phyloP scores from a whole-genome alignment of 495 filamentous ascomycete genomes.

The Xylaria telfairii region DNA sequence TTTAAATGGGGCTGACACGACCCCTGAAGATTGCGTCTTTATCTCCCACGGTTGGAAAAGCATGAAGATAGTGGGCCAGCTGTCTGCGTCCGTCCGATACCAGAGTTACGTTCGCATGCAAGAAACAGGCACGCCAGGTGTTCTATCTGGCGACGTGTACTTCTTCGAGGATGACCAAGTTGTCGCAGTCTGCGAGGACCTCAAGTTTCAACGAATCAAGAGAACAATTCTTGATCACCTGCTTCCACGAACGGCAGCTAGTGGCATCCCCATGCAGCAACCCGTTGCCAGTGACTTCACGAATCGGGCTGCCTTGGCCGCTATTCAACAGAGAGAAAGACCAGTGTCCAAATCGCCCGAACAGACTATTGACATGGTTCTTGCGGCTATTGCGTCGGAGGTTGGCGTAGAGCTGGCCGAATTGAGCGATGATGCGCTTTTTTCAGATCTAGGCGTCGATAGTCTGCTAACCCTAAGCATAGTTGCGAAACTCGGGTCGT shows the following conservation, averaged over 20 bases:
- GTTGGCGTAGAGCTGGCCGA: conserved; percentile 59
- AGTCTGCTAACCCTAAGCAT: conserved; percentile 53
- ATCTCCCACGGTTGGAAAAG: conserved; percentile 71
- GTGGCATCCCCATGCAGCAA: conserved; percentile 34
- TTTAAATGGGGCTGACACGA: conserved; percentile 68
- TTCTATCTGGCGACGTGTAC: conserved; percentile 57
- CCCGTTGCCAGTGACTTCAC: conserved; percentile 9
- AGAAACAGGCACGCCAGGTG: conserved; percentile 41
- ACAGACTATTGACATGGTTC: conserved; percentile 39
- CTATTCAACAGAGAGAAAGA: conserved; percentile 25
- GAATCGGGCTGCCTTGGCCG: background rate
- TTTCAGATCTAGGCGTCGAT: conserved; percentile 55
- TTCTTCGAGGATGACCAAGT: conserved; percentile 60
- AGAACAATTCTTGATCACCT: conserved; percentile 60
- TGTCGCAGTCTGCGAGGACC: conserved; percentile 43
- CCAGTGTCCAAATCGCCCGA: too few species aligned
- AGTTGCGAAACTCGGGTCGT: conserved; percentile 44
- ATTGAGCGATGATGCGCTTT: conserved; percentile 43
- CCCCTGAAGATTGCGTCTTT: conserved; percentile 64
- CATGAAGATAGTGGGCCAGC: conserved; percentile 62
- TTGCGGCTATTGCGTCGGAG: conserved; percentile 58
- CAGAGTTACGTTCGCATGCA: conserved; percentile 66
- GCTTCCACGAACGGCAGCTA: conserved; percentile 49
- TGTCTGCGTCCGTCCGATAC: conserved; percentile 63
- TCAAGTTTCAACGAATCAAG: conserved; percentile 63